phyloP scores from a whole-genome alignment of 352 stramenopile species.

The Phytophthora agathidicida region DNA sequence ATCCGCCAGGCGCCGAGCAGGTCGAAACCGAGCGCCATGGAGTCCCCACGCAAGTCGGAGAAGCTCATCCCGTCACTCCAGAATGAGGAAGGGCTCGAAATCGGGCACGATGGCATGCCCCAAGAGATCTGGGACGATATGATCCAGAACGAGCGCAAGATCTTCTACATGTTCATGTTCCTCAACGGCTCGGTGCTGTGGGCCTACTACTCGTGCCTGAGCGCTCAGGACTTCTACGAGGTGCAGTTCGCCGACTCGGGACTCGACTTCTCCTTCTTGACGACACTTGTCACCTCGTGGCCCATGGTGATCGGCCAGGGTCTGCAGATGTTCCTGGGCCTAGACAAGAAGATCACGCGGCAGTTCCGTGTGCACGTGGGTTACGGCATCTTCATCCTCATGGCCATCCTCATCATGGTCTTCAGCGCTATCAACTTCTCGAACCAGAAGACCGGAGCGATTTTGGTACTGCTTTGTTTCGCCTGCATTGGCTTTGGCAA shows the following conservation, averaged over 20 bases:
- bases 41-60: slow-evolving; percentile 35
- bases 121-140: slow-evolving; percentile 60
- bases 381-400: slow-evolving; percentile 52
- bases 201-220: slow-evolving; percentile 72
- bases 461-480: slow-evolving; percentile 54
- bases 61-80: slow-evolving; percentile 42
- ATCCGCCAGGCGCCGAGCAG: neutral
- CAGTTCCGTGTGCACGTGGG: slow-evolving; percentile 40
- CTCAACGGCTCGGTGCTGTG: slow-evolving; percentile 65
- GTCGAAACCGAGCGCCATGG: neutral
- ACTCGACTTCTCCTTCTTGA: slow-evolving; percentile 62
- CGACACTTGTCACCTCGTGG: slow-evolving; percentile 51
- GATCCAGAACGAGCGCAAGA: slow-evolving; percentile 35
- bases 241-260: slow-evolving; percentile 45
- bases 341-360: slow-evolving; percentile 58
- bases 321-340: slow-evolving; percentile 48
- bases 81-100: slow-evolving; percentile 27
- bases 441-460: slow-evolving; percentile 42
- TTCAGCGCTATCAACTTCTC: slow-evolving; percentile 49
- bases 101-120: slow-evolving; percentile 40
- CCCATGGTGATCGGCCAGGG: slow-evolving; percentile 48
- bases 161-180: slow-evolving; percentile 69
- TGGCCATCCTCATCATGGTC: slow-evolving; percentile 54
- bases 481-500: slow-evolving; percentile 47
- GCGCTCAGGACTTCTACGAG: slow-evolving; percentile 59